Conservation (phyloP, 495 filamentous ascomycete species). For the Penicillium angulare region DNA sequence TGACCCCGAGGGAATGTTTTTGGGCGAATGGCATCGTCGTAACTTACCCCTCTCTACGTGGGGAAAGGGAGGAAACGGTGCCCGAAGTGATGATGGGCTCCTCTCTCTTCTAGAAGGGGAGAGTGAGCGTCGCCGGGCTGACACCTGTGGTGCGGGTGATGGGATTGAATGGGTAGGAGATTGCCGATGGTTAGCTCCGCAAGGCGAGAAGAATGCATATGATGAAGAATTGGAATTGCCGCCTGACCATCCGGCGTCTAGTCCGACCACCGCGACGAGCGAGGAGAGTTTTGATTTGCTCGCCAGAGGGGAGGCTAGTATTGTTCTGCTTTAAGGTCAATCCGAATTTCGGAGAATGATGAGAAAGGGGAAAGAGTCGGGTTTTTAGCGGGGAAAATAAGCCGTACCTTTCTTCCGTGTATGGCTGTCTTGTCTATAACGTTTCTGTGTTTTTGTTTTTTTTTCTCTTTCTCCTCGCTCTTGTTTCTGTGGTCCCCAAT, state of each 20-base stretch:
- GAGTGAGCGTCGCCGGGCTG: slow-evolving; percentile 27
- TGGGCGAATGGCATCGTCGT: slow-evolving; percentile 83
- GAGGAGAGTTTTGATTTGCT: slow-evolving; percentile 65
- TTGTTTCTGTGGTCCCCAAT: no score
- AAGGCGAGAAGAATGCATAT: slow-evolving; percentile 15
- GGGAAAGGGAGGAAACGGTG: not conserved
- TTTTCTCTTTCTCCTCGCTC: no score
- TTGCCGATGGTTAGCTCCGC: slow-evolving; percentile 26
- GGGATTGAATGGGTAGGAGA: slow-evolving; percentile 58
- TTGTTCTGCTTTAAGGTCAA: slow-evolving; percentile 29
- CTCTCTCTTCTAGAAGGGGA: slow-evolving; percentile 50
- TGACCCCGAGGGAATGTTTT: slow-evolving; percentile 91
- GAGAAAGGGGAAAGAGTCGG: slow-evolving; percentile 1
- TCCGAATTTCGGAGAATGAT: slow-evolving; percentile 16
- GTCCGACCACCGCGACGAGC: slow-evolving; percentile 44
- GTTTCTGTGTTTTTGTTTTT: no score
- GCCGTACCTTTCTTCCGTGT: not conserved
- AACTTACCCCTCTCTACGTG: slow-evolving; percentile 53
- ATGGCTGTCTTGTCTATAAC: not conserved
- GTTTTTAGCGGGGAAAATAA: slow-evolving; percentile 1
- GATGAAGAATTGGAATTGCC: slow-evolving; percentile 17
- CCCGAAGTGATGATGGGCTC: not conserved
- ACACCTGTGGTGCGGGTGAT: slow-evolving; percentile 40
- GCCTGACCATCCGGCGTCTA: slow-evolving; percentile 20
- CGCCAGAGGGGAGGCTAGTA: slow-evolving; percentile 46